Base-by-base conservation (phyloP, 2,329 filamentous ascomycete species). In the Penicillium sumatraense region DNA sequence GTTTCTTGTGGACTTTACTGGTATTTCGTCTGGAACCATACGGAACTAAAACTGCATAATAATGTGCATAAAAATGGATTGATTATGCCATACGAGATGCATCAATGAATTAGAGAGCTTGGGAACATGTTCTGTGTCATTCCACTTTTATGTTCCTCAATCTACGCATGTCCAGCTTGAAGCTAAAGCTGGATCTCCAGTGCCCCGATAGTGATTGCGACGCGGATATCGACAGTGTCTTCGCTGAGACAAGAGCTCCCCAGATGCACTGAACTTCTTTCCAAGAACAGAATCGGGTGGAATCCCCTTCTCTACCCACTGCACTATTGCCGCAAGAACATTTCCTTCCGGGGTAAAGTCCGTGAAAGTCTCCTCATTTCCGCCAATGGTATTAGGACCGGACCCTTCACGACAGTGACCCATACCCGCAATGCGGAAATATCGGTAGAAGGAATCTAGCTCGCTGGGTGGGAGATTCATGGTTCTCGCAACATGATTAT, bases 341-440 rank as follows among this genome's bases (percentile, higher is more conserved):
- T 81, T 81, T 57, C 77, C 68, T 35, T 73, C 66, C 2, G 69
- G 62, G 11, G 69, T 42, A 23, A 44, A 53, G 1, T 53, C 56
- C 4, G 56, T 56, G 46, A 46, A 63, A 5, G 51, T 56, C 3
- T 18, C 21, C 10, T 41, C 42, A 57, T 47, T 61, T 64, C 65
- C 76, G 59, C 56, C 74, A 58, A 80, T 71, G 57, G 69, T 71
- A 59, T 73, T 71, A 3, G 77, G 69, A 44, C 77, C 73, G 7
- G 69, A 65, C 11, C 77, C 78, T 1, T 65, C 58, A 6, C 45
- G 29, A 59, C 81, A 84, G 64, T 84, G 81, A 13, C 70, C 68
- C 78, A 83, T 80, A 0, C 82, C 82, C 0, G 80, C 80, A 13
- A 85, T 74, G 27, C 70, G 72, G 61, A 84, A 84, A 59, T 79